Conservation (phyloP, 768 basidiomycete species). For the Lactarius quietus region DNA sequence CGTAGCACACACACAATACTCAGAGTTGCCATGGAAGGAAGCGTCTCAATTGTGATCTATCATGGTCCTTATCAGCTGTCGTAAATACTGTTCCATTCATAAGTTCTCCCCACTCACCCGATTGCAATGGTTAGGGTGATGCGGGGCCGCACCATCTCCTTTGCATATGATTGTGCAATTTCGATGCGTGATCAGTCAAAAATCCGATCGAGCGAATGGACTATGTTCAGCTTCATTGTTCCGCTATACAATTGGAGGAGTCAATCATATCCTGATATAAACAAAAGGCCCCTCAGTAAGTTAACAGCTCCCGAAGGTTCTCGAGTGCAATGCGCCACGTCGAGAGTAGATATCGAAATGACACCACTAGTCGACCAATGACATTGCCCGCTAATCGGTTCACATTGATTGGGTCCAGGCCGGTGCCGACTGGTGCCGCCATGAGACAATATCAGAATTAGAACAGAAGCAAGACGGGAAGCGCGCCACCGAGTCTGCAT, state of each 20-base stretch:
- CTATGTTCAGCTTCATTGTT: not conserved
- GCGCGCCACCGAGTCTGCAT: not conserved
- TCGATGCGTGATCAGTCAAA: not conserved
- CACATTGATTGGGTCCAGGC: not conserved
- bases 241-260: not conserved
- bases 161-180: not conserved
- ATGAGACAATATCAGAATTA: not conserved
- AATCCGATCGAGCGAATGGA: not conserved
- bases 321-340: not conserved
- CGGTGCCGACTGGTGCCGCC: not conserved
- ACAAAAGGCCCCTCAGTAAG: not conserved
- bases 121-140: not conserved
- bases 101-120: not conserved
- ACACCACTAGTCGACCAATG: not conserved
- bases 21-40: not conserved
- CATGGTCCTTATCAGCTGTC: not conserved
- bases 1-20: not conserved
- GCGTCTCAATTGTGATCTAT: no score
- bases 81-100: not conserved
- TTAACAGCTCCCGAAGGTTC: not conserved
- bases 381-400: not conserved
- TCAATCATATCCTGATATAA: not conserved
- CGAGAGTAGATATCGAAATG: not conserved
- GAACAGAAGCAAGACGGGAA: not conserved
- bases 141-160: not conserved